Evolutionary conservation across 768 basidiomycete species (phyloP), one percentile per base, ranked within the genome.

Genomic region (Brasilioporus rufonigricans): DNA sequence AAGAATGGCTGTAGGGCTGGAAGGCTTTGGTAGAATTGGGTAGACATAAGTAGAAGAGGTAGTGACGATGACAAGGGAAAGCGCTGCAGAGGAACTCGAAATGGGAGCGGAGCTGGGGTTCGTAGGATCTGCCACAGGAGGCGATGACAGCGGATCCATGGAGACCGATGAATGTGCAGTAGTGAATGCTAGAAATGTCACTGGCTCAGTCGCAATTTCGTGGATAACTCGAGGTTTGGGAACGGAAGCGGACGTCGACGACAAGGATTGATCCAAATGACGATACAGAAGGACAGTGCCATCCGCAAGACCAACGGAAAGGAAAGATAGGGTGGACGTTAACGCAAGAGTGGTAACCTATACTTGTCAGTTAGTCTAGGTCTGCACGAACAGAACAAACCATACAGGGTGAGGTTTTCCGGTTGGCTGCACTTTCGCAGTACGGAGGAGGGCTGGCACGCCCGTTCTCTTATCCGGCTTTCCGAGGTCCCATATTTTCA

Each of bases 251-350:
- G 88, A 83, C 18, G 69, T 61, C 44, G 90, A 83, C 3, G 86
- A 80, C 32, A 96, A 77, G 1, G 93, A 93, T 67, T 98, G 94
- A 68, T 95, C 88, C 19, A 98, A 77, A 65, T 98, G 92, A 8
- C 92, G 85, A 68, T 92, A 96, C 16, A 97, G 77, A 10, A 98
- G 78, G 14, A 97, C 95, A 0, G 91, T 91, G 24, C 97, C 97
- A 65, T 98, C 95, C 7, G 86, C 93, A n/a, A 98, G 81, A 14
- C 95, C 97, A 38, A 98, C 82, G 7, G 95, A 88, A 24, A 99
- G 83, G 68, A 94, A 91, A 0, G 90, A 83, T 4, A 97, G 77
- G 18, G 81, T 80, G 7, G 83, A 73, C 0, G 95, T 89, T 21
- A 94, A 74, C 0, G 94, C 91, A 39, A 97, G 75, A 2, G 87